Base-by-base conservation (phyloP, 371 early-diverging fungal genomes). In the Actinomortierella ambigua region DNA sequence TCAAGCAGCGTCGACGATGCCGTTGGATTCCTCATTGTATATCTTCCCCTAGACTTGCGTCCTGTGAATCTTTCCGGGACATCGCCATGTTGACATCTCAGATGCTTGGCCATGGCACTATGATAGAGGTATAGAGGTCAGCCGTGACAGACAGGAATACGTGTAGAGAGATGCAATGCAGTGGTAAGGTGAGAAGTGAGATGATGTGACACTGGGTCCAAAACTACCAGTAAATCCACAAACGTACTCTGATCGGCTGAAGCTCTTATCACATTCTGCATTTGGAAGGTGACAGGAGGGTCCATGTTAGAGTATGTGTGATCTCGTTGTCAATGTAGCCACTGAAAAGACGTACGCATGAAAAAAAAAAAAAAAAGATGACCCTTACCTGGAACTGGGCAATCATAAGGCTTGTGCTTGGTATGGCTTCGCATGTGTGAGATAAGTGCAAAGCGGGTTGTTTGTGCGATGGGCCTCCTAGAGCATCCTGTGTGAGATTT, bases 401-500 rank as follows among this genome's bases (percentile, higher is more conserved):
- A 89, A 47, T 81, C 82, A 61, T 82, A 89, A 0, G 89, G 89
- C 55, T 87, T 89, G 61, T 89, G 88, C 9, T 87, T 87, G 15
- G 89, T 89, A 52, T 89, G 89, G 46, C 85, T 86, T 52, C 89
- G 79, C 66, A 89, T 76, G 53, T 89, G 89, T 60, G 86, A 82
- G 61, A 87, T 85, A 17, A 89, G 64, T 2, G 88, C 85, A 69
- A 87, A 89, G 34, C 89, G 77, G 17, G 84, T 84, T 24, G 84
- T 85, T 56, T 86, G 85, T 57, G 82, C 82, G n/a, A 80, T 81
- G 15, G 85, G 83, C 55, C 80, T 77, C 51, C 88, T 79, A 41
- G 79, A 61, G 66, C 89, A 89, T 24, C 81, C 81, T 22, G 44
- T 65, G 43, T 9, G 26, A 48, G 2, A 34, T 4, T 34, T 34